Conservation (phyloP, 345 rosid species). For the Populus ilicifolia region DNA sequence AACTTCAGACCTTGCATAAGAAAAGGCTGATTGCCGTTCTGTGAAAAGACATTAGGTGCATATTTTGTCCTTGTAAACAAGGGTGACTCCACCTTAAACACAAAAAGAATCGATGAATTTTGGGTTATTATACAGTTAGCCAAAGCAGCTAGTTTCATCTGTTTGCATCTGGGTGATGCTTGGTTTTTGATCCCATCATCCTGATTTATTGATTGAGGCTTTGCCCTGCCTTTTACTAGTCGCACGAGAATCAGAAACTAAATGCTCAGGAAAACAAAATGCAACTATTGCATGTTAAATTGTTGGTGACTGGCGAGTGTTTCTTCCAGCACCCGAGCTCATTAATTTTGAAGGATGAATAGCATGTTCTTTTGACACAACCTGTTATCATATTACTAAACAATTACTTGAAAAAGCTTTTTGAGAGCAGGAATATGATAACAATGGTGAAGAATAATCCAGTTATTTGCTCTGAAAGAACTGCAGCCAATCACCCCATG, state of each 20-base stretch:
- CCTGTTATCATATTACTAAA: conserved; percentile 13
- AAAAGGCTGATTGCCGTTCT: not conserved
- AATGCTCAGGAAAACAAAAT: not conserved
- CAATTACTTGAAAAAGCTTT: conserved; percentile 1
- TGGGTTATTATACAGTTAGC: not conserved
- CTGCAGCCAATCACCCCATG: conserved; percentile 46
- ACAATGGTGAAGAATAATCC: conserved; percentile 2
- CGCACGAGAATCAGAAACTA: not conserved
- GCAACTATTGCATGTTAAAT: not conserved
- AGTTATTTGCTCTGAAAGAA: not conserved
- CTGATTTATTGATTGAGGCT: not conserved
- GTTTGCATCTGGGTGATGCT: not conserved
- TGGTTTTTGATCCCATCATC: not conserved
- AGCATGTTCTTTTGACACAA: not conserved
- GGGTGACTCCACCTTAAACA: not conserved
- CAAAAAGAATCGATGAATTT: not conserved
- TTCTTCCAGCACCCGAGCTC: conserved; percentile 6
- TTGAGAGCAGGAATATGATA: conserved; percentile 10
- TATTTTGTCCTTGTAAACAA: not conserved
- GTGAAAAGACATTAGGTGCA: not conserved
- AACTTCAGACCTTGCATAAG: not conserved
- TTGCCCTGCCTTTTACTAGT: not conserved
- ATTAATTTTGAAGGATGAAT: conserved; percentile 6
- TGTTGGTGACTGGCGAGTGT: conserved; percentile 8
- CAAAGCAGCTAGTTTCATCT: not conserved